These are phyloP conservation scores for Stephania yunnanensis DNA, from an alignment of 164 flowering plant genomes.

Conservation along the genomic window DNA sequence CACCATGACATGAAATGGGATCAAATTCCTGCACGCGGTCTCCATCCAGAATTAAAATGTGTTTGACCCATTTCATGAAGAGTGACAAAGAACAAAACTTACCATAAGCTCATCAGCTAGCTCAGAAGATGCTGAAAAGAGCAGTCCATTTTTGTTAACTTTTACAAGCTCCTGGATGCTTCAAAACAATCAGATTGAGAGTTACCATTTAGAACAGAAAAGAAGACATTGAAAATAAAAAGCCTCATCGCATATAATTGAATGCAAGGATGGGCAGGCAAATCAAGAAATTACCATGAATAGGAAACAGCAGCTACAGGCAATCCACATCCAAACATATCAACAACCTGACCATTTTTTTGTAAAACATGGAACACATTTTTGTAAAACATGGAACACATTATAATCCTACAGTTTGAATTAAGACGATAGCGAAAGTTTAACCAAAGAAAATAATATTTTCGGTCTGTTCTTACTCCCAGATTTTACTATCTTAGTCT, in stretches of 20 bases:
- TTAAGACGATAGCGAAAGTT: too few relatives aligned
- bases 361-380: neutral
- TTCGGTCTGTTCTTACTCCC: neutral
- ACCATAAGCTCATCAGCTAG: constrained; percentile 90
- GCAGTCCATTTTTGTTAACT: constrained; percentile 69
- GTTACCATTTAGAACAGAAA: constrained; percentile 1
- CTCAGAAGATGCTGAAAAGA: constrained; percentile 93
- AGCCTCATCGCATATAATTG: constrained; percentile 1
- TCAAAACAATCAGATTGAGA: constrained; percentile 7
- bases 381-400: neutral
- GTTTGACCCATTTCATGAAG: too few relatives aligned
- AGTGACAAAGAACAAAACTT: constrained; percentile 15
- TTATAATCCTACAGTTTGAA: neutral
- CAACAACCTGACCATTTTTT: constrained; percentile 62
- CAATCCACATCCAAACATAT: constrained; percentile 97
- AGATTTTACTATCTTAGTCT: too few relatives aligned
- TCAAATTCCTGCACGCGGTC: neutral
- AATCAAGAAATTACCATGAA: constrained; percentile 60
- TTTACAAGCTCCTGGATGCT: constrained; percentile 87
- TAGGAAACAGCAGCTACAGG: constrained; percentile 96
- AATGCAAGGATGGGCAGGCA: neutral
- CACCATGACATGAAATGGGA: neutral
- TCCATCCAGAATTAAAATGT: neutral
- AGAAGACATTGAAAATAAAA: neutral
- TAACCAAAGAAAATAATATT: too few relatives aligned